Evolutionary conservation across 441 rosid genomes (phyloP), one percentile per base, ranked within the genome.

Genomic region (Euphorbia schlechtendalii): DNA sequence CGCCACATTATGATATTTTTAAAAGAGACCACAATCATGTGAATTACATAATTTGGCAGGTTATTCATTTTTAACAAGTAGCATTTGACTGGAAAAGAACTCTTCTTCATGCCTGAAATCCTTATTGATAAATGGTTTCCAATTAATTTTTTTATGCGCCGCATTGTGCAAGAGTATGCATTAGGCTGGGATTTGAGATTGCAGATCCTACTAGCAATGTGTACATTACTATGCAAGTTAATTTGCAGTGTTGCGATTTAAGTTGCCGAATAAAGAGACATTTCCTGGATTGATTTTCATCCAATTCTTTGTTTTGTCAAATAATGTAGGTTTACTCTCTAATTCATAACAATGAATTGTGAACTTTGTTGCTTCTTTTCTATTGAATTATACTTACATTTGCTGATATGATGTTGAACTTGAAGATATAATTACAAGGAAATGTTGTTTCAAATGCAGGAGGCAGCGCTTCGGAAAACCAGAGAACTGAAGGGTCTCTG

Each of bases 401-500:
- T 34, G 8, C 8, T 34, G 40, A 61, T 21, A 17, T 43, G 1
- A 8, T 18, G 13, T 60, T 68, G 21, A 8, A 30, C 30, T 45
- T 45, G 32, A 15, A 45, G 22, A 51, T 56, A 8, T 1, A 53
- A 13, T 9, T 18, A 38, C 55, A 53, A 71, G 36, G 22, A 28
- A 27, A 6, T 36, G 52, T 0, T 17, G 13, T 67, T 49, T 69
- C 34, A 49, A 72, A 70, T 74, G 64, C 92, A 90, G 98, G 92
- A 87, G 83, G 84, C 88, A 68, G 89, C 92, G 20, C 85, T 89
- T 64, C 73, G 59, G 25, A 87, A 87, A 84, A 86, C 92, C 76
- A 85, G 91, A 80, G 92, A 86, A 80, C 85, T 91, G 72, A 94
- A 94, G 84, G 86, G 82, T 73, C 80, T 89, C 20, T 84, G 98